These are phyloP conservation scores for Cymodocea nodosa DNA, from an alignment of 116 monocot genomes.

Conservation along the genomic window DNA sequence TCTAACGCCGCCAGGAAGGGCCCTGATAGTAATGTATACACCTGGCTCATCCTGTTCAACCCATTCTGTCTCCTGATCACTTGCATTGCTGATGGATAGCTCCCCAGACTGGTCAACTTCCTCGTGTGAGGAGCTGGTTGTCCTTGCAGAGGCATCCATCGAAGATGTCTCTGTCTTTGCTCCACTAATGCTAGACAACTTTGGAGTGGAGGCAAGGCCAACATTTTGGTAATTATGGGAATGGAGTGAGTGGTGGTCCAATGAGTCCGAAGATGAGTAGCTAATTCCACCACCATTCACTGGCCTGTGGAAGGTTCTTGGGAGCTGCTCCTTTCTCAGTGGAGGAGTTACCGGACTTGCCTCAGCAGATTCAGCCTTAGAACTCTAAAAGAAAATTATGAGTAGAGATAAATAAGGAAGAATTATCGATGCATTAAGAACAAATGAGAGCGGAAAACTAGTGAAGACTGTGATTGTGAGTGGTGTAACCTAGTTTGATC, in stretches of 20 bases:
- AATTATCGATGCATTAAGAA: too few species aligned
- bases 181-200: conserved; percentile 78
- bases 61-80: conserved; percentile 77
- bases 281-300: conserved; percentile 13
- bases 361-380: conserved; percentile 44
- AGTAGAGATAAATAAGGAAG: background rate
- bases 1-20: conserved; percentile 50
- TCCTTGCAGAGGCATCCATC: conserved; percentile 49
- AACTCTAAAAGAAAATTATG: conserved; percentile 23
- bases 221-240: conserved; percentile 8
- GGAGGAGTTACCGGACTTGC: conserved; percentile 63
- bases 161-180: conserved; percentile 67
- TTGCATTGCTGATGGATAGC: conserved; percentile 58
- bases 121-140: conserved; percentile 51
- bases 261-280: conserved; percentile 43
- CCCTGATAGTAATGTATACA: conserved; percentile 75
- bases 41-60: conserved; percentile 87
- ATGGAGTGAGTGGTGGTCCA: conserved; percentile 16
- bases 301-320: conserved; percentile 31
- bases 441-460: too few species aligned
- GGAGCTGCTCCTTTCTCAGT: conserved; percentile 43
- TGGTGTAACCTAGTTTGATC: too few species aligned
- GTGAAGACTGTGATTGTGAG: too few species aligned
- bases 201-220: conserved; percentile 45
- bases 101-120: conserved; percentile 52